phyloP scores from a whole-genome alignment of 148 eudicot species.

The Vaccinium vitisidaea region DNA sequence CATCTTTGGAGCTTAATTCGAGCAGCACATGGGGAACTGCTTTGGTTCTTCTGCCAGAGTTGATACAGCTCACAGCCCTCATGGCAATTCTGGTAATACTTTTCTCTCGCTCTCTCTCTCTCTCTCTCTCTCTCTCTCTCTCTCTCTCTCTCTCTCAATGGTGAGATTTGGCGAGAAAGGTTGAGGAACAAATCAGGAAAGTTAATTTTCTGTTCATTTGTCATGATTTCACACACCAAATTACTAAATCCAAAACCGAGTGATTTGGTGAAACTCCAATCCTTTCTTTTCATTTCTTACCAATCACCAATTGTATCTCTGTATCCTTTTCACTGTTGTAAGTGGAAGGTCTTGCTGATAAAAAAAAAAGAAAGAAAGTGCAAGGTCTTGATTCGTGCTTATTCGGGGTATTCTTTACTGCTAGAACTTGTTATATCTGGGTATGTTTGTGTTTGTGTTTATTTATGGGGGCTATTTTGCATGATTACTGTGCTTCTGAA shows the following conservation, averaged over 20 bases:
- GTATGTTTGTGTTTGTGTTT: neutral
- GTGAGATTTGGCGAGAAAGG: neutral
- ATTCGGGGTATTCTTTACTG: neutral
- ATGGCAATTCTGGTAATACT: constrained; percentile 47
- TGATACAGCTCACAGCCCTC: constrained; percentile 51
- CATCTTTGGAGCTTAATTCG: constrained; percentile 4
- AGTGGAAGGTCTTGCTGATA: neutral
- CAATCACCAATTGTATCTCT: neutral
- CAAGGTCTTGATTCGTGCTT: neutral
- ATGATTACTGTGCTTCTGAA: neutral
- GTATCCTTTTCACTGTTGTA: neutral
- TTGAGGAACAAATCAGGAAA: neutral
- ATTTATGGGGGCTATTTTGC: neutral
- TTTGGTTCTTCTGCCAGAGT: constrained; percentile 71
- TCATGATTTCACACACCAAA: neutral
- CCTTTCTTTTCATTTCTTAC: neutral
- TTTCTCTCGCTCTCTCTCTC: neutral
- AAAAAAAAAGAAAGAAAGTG: no score
- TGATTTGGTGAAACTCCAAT: neutral
- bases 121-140: neutral
- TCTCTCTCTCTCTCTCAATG: neutral
- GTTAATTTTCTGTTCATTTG: neutral
- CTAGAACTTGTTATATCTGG: neutral
- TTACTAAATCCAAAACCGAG: neutral
- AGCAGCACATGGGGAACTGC: constrained; percentile 68